phyloP scores from a whole-genome alignment of 2,329 filamentous ascomycete genomes.

The Pyricularia grisea region DNA sequence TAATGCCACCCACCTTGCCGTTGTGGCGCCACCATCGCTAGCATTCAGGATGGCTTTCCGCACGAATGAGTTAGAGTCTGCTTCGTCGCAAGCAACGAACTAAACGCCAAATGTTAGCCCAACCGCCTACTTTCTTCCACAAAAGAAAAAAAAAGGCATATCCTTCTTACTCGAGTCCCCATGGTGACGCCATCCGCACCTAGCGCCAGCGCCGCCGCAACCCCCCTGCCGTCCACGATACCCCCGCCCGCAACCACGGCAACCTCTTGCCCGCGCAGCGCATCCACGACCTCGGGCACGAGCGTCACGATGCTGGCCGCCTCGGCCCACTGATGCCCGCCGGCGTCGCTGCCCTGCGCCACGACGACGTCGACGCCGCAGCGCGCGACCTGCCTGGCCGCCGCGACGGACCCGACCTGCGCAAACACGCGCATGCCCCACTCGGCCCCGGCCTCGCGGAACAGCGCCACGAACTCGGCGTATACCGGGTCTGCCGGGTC shows the following conservation, averaged over 20 bases:
- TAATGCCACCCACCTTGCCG: constrained; percentile 28
- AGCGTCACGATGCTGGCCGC: constrained; percentile 46
- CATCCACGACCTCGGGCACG: constrained; percentile 45
- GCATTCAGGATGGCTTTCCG: constrained; percentile 32
- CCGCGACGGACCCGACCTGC: constrained; percentile 50
- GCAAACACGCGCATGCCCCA: constrained; percentile 24
- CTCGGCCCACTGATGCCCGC: constrained; percentile 49
- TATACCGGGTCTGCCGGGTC: constrained; percentile 14
- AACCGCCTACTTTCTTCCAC: too few relatives aligned
- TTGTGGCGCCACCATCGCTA: constrained; percentile 32
- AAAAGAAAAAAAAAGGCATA: too few relatives aligned
- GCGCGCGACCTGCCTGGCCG: constrained; percentile 37
- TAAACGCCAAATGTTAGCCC: constrained; percentile 7
- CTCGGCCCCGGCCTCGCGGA: constrained; percentile 27
- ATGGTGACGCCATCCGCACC: constrained; percentile 37
- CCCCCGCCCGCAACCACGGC: constrained; percentile 49
- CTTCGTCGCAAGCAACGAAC: constrained; percentile 35
- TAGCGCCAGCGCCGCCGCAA: constrained; percentile 43
- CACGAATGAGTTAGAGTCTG: constrained; percentile 25
- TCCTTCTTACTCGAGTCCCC: constrained; percentile 25
- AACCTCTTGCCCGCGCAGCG: constrained; percentile 26
- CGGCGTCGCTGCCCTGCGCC: constrained; percentile 54
- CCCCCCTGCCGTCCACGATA: constrained; percentile 44
- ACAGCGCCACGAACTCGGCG: constrained; percentile 9
- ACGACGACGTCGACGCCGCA: constrained; percentile 49